Conservation (phyloP, 208 protist species). For the Herpetomonas samuelpessoai region DNA sequence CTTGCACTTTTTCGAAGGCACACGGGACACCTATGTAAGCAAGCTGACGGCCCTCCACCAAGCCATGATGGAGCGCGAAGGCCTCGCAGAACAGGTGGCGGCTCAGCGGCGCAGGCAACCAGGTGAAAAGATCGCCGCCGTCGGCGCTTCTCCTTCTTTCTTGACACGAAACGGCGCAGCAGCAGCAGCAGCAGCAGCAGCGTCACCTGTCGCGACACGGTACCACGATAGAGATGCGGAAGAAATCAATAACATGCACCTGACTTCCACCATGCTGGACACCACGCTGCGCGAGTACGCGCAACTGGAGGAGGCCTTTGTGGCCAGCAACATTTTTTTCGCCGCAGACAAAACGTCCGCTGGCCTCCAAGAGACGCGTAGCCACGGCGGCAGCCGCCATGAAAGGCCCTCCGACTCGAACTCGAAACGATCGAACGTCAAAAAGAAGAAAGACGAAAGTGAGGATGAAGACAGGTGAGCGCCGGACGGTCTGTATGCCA, state of each 20-base stretch:
- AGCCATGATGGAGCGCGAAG: conserved; percentile 23
- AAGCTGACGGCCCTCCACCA: conserved; percentile 21
- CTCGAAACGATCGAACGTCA: no score
- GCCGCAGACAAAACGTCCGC: conserved; percentile 13
- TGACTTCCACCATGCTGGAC: conserved; percentile 57
- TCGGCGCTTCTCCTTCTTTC: no score
- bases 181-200: background rate
- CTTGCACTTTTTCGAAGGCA: conserved; percentile 95
- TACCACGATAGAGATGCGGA: conserved; percentile 19
- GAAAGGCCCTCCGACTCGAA: no score
- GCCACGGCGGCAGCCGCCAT: background rate
- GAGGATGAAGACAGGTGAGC: no score
- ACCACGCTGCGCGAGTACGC: conserved; percentile 51
- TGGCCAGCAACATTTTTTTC: conserved; percentile 69
- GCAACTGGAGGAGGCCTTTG: conserved; percentile 63
- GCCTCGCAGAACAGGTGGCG: conserved; percentile 11
- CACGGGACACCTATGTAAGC: conserved; percentile 30
- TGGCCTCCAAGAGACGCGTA: background rate
- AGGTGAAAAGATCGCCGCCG: no score
- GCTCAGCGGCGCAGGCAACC: no score
- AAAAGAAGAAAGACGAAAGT: no score
- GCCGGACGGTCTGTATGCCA: no score
- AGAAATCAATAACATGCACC: conserved; percentile 63
- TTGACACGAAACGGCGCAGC: no score
- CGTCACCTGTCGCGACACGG: background rate